Base-by-base conservation (phyloP, 805 yeast species). In the Maudiozyma serrabonitensis region DNA sequence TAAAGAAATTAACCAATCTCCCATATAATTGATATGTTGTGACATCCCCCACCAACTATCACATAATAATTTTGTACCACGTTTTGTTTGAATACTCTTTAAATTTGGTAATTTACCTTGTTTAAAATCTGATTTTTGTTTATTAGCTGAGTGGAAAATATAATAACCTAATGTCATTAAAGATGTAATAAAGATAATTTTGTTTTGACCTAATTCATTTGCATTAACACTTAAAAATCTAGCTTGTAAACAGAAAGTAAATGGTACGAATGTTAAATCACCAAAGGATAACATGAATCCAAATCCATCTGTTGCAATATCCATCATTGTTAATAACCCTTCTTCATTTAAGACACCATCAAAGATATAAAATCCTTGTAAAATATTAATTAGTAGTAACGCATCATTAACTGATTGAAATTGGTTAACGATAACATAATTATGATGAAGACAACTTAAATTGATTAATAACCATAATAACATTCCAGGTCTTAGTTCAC, bases 11-110 rank as follows among this genome's bases (percentile, higher is more conserved):
- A 93, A 64, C 90, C 96, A 88, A 70, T 93, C 99, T 41, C 99
- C 99, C 51, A 90, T 76, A 68, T 93, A 93, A 64, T 93, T 93
- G 62, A 87, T 88, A 66, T 93, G 99, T 56, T 95, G 95, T 6
- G 95, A 81, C 18, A 74, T 66, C 2, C 84, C 85, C 99, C 99
- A 93, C 99, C 98, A 93, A 2, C 98, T 96, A 60, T 88, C 93
- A 48, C 81, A 78, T 43, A 93, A 70, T 54, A 93, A 75, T 61
- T 79, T 85, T 25, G 95, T 83, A 1, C 95, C 95, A 15, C 84
- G 79, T 31, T 75, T 71, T 0, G 97, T 84, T 54, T 78, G 70
- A 51, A 93, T 85, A 48, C 78, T 81, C 53, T 79, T 76, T 69
- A 88, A 70, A 61, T 87, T 81, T 41, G 74, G 67, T 50, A 89